Conservation (phyloP, 129 eudicot genomes). For the Centaurea solstitialis region DNA sequence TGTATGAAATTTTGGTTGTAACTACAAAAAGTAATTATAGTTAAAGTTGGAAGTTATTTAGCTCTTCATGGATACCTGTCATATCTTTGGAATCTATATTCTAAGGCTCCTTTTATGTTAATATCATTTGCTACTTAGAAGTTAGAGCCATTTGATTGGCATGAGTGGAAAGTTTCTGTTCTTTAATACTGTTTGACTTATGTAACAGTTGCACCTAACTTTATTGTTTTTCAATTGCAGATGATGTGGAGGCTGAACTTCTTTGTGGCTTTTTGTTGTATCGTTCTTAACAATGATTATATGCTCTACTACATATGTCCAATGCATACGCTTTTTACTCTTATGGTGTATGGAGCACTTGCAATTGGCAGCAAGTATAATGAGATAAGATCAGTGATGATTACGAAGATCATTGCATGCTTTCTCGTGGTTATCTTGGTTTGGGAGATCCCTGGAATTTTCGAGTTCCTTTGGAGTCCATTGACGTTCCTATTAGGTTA, state of each 20-base stretch:
- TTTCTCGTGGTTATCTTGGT: slow-evolving; percentile 69
- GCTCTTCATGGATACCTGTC: neutral
- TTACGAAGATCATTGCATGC: slow-evolving; percentile 59
- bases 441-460: slow-evolving; percentile 93
- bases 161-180: neutral
- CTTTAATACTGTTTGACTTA: neutral
- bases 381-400: slow-evolving; percentile 84
- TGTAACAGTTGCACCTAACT: slow-evolving; percentile 9
- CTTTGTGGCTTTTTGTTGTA: slow-evolving; percentile 79
- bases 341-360: slow-evolving; percentile 95
- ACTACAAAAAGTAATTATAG: neutral
- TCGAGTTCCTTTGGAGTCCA: slow-evolving; percentile 81
- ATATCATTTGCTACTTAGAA: slow-evolving; percentile 1
- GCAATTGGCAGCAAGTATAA: slow-evolving; percentile 85
- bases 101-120: neutral
- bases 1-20: neutral
- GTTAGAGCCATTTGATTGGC: slow-evolving; percentile 4
- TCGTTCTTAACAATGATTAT: slow-evolving; percentile 84
- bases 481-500: slow-evolving; percentile 67
- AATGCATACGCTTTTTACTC: slow-evolving; percentile 91
- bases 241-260: slow-evolving; percentile 98
- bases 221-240: slow-evolving; percentile 50
- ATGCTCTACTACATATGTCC: slow-evolving; percentile 93
- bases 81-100: neutral
- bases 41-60: neutral